Evolutionary conservation across 2,329 filamentous ascomycete genomes (phyloP), one percentile per base, ranked within the genome.

Genomic region (Mycosphaerella arachidis): DNA sequence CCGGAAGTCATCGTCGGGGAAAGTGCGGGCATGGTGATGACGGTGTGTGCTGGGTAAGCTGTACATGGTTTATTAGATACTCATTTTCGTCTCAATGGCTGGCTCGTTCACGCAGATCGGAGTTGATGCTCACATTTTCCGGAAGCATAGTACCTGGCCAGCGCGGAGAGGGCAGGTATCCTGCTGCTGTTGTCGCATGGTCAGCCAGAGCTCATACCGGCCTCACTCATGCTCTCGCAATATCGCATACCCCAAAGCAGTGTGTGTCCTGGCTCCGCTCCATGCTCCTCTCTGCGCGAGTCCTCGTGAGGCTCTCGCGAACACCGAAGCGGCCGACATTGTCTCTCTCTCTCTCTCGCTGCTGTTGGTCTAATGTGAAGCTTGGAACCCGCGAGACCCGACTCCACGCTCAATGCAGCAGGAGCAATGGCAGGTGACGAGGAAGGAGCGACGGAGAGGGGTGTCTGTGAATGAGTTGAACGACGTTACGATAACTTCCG

Each of bases 1-100:
- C 94, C 94, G 64, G 90, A 83, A 66, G 90, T 92, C 94, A 99
- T 99, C 70, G 94, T 99, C 57, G 94, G 94, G 65, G 94, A 99
- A 72, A 99, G 84, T 60, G 94, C 94, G 67, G 94, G 94, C 94
- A 99, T 99, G 83, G 86, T 94, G 81, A 99, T 88, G 77, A 99
- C 82, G 69, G 90, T 93, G 81, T 99, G 94, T 69, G 92, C 86
- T 68, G 94, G 95, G 82, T 91, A 97, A 53, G 93, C 95, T 94
- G 81, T 84, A 56, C n/a, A 57, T 69, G 29, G 29, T 20, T 57
- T 60, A 62, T 72, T 67, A 75, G 77, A 74, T 24, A 70, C 70
- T 27, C 6, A 9, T 50, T 31, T 7, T 10, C 45, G 13, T 50
- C 30, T 40, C 24, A 31, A 59, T 48, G 30, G 30, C 58, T 48